Conservation (phyloP, 345 rosid genomes). For the Heritiera fomes region DNA sequence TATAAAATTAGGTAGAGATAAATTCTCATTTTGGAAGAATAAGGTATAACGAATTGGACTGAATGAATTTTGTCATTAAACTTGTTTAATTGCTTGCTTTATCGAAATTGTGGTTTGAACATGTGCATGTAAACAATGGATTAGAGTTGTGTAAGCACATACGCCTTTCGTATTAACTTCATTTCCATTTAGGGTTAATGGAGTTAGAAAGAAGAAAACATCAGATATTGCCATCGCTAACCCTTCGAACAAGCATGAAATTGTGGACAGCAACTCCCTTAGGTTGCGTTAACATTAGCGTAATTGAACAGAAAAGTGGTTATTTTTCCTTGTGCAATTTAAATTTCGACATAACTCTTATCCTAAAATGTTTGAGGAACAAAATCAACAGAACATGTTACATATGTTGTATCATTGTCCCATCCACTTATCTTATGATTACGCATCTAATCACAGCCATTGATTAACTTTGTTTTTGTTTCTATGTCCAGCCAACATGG, state of each 20-base stretch:
- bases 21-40: too few species aligned
- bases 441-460: background rate
- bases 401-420: background rate
- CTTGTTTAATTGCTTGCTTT: too few species aligned
- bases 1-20: background rate
- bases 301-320: background rate
- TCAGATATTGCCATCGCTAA: background rate
- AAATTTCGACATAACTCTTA: background rate
- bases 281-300: background rate
- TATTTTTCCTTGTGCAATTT: background rate
- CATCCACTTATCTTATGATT: background rate
- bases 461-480: too few species aligned
- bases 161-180: background rate
- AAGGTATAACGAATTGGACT: too few species aligned
- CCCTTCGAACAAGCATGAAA: background rate
- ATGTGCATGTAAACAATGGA: too few species aligned
- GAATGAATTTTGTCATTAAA: too few species aligned
- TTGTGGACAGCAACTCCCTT: background rate
- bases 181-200: background rate
- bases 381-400: background rate
- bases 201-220: background rate
- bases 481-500: background rate
- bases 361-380: background rate
- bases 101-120: too few species aligned
- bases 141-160: too few species aligned